phyloP scores from a whole-genome alignment of 345 rosid genomes.

The Syzygium oleosum region DNA sequence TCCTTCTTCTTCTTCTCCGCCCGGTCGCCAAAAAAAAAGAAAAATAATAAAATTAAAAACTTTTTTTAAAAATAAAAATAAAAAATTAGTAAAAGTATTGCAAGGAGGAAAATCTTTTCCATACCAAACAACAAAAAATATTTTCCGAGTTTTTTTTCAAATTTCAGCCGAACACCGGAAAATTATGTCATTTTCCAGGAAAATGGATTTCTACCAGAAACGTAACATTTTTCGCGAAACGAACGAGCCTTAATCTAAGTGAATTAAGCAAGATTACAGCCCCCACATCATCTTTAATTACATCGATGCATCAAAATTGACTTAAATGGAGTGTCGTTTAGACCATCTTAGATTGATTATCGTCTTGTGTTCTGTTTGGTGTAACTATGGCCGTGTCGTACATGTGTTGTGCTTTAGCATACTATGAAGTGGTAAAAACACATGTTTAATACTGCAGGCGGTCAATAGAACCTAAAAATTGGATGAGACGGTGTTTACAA shows the following conservation, averaged over 20 bases:
- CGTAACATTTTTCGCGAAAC: too few species aligned
- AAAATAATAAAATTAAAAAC: too few species aligned
- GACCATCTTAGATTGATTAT: not conserved
- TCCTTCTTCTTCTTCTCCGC: too few species aligned
- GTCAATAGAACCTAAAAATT: not conserved
- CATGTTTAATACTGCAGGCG: not conserved
- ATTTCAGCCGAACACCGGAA: too few species aligned
- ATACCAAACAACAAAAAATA: too few species aligned
- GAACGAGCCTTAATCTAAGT: not conserved
- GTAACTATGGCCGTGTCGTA: not conserved
- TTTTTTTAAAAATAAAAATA: too few species aligned
- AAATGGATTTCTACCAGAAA: too few species aligned
- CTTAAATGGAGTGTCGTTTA: not conserved
- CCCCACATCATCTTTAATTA: not conserved
- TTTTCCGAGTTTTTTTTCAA: too few species aligned
- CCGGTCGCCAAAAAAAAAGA: too few species aligned
- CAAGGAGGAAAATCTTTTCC: too few species aligned
- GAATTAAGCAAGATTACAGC: not conserved
- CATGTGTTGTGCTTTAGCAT: not conserved
- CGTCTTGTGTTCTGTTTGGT: not conserved
- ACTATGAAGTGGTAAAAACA: not conserved
- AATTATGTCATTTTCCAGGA: too few species aligned
- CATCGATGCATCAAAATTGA: not conserved
- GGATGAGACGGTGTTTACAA: not conserved
- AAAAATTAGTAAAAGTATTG: too few species aligned